Evolutionary conservation across 2,329 filamentous ascomycete genomes (phyloP).

Genomic region (Ophiostoma angusticollis): DNA sequence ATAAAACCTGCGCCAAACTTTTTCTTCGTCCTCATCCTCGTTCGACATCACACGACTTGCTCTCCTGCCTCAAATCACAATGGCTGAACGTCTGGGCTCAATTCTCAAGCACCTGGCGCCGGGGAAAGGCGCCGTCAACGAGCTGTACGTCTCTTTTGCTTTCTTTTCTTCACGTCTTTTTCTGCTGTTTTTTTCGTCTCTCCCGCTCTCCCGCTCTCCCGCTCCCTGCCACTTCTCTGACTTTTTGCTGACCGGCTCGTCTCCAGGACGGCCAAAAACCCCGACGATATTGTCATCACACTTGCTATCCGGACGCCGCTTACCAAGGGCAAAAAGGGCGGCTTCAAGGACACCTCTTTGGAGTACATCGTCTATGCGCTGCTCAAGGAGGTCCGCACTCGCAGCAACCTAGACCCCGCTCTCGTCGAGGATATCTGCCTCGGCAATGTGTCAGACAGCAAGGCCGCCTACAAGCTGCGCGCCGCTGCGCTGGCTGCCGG

Average conservation of each 20-base stretch:
- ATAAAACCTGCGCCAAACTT: too few relatives aligned
- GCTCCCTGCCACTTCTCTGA: background rate
- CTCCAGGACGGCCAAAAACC: conserved; percentile 72
- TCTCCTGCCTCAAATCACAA: background rate
- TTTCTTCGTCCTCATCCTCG: background rate
- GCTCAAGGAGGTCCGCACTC: conserved; percentile 60
- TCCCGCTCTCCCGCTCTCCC: background rate
- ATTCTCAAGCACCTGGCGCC: conserved; percentile 79
- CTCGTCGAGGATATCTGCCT: conserved; percentile 83
- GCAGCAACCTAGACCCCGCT: conserved; percentile 64
- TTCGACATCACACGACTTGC: background rate
- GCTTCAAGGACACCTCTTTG: conserved; percentile 85
- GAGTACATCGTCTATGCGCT: conserved; percentile 79
- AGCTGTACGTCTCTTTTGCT: conserved; percentile 51
- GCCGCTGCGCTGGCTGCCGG: conserved; percentile 82
- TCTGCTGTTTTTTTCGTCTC: background rate
- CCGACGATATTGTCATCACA: conserved; percentile 94
- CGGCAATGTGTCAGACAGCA: conserved; percentile 79
- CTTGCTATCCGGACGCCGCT: conserved; percentile 81
- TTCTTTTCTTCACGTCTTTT: background rate
- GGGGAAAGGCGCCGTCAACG: conserved; percentile 49
- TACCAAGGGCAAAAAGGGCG: conserved; percentile 78
- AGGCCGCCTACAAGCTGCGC: conserved; percentile 83
- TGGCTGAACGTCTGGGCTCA: conserved; percentile 72
- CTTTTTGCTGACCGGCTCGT: conserved; percentile 13